Percentiles rank a stretch among this genome's conserved stretches.
Evolutionary conservation across 805 yeast species (phyloP).

Genomic region (Pichia heedii): DNA sequence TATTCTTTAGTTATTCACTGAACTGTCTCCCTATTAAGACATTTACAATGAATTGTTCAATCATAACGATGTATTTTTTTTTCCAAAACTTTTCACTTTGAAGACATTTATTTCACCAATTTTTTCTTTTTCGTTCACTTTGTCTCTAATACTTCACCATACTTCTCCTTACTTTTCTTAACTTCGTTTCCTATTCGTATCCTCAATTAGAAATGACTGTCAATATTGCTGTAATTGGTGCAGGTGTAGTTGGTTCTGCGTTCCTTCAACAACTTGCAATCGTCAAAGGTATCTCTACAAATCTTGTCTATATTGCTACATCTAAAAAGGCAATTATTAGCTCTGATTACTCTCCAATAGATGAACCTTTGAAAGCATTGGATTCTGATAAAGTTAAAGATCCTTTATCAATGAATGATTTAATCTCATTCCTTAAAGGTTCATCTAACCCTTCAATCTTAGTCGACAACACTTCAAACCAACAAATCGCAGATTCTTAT

Average conservation of each 20-base stretch:
- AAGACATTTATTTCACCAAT: no score
- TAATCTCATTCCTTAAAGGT: conserved; percentile 52
- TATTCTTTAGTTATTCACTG: not conserved
- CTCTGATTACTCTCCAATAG: conserved; percentile 61
- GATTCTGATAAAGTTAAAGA: conserved; percentile 37
- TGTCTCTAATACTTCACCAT: no score
- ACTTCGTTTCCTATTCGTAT: not conserved
- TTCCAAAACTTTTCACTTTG: no score
- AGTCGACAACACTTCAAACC: conserved; percentile 91
- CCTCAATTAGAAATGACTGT: conserved; percentile 25
- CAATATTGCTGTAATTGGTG: conserved; percentile 67
- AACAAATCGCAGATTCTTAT: conserved; percentile 64
- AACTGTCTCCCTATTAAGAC: no score
- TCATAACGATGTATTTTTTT: no score
- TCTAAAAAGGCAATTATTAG: conserved; percentile 62
- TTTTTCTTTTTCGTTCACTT: no score
- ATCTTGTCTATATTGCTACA: conserved; percentile 74
- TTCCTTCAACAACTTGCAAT: conserved; percentile 72
- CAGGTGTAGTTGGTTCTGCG: conserved; percentile 95
- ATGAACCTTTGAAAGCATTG: conserved; percentile 49
- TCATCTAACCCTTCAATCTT: conserved; percentile 72
- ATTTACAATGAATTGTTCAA: no score
- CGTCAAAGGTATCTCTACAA: conserved; percentile 51
- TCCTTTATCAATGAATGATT: conserved; percentile 45
- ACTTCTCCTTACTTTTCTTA: not conserved